Evolutionary conservation across 768 basidiomycete species (phyloP).

Genomic region (Kwoniella sp.): DNA sequence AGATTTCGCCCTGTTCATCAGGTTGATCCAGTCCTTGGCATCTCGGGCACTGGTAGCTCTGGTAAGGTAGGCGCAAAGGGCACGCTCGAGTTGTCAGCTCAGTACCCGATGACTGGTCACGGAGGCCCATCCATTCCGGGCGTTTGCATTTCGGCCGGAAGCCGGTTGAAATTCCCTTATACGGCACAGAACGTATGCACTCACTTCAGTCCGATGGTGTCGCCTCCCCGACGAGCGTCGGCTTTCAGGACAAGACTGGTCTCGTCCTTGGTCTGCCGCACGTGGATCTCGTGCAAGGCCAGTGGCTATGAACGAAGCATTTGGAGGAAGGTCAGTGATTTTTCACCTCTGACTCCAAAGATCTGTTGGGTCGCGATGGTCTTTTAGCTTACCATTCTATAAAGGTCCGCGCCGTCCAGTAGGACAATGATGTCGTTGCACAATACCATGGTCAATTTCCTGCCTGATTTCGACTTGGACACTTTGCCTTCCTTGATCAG

Average conservation of each 20-base stretch:
- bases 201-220: conserved; percentile 60
- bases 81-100: too few relatives aligned
- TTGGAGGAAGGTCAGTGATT: background rate
- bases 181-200: background rate
- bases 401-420: conserved; percentile 74
- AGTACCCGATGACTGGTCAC: too few relatives aligned
- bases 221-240: conserved; percentile 73
- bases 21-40: conserved; percentile 39
- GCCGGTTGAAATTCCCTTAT: background rate
- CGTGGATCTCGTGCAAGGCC: conserved; percentile 56
- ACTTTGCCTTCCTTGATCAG: conserved; percentile 78
- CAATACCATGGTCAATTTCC: conserved; percentile 73
- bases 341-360: too few relatives aligned
- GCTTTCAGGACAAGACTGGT: conserved; percentile 65
- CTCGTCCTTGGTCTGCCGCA: conserved; percentile 40
- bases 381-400: conserved; percentile 70
- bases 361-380: background rate
- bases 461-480: conserved; percentile 79
- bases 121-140: too few relatives aligned
- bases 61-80: background rate
- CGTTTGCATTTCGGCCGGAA: background rate
- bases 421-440: conserved; percentile 89
- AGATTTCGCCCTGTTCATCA: conserved; percentile 31
- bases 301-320: conserved; percentile 62
- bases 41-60: conserved; percentile 31